A percentile compares a stretch with the other conserved stretches of the same genome.
phyloP scores from a whole-genome alignment of 148 eudicot species.

The Polygonum maritimum region DNA sequence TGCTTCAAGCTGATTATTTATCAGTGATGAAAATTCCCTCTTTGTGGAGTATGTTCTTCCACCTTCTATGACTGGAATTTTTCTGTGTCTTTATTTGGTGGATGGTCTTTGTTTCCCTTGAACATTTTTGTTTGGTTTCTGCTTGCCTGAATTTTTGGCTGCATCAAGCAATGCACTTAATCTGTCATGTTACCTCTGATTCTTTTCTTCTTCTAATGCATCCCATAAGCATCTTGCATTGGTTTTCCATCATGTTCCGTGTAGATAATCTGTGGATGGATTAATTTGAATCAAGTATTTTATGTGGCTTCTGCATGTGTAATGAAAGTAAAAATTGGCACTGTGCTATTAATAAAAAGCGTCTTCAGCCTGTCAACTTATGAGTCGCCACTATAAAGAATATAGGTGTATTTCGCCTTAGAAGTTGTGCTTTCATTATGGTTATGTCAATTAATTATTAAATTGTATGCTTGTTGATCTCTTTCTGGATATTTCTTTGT shows the following conservation, averaged over 20 bases:
- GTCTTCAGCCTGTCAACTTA: background rate
- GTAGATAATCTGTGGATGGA: background rate
- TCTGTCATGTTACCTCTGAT: slow-evolving; percentile 2
- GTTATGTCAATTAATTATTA: background rate
- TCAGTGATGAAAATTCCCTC: slow-evolving; percentile 21
- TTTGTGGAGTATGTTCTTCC: slow-evolving; percentile 7
- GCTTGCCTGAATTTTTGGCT: background rate
- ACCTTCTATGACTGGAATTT: slow-evolving; percentile 20
- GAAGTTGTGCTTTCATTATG: background rate
- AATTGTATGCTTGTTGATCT: background rate
- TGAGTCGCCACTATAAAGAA: background rate
- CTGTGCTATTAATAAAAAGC: background rate
- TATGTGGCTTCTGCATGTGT: background rate
- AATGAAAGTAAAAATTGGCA: background rate
- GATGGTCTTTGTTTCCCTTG: background rate
- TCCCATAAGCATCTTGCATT: background rate
- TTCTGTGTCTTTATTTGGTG: background rate
- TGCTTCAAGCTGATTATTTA: slow-evolving; percentile 52
- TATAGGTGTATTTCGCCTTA: background rate
- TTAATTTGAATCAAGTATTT: background rate
- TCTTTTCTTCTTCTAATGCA: background rate
- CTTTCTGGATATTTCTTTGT: background rate
- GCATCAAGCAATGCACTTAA: slow-evolving; percentile 7
- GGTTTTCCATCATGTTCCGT: background rate
- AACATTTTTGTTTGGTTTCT: background rate